Base-by-base conservation (phyloP, 2,329 filamentous ascomycete species). In the Aschersonia sp. region DNA sequence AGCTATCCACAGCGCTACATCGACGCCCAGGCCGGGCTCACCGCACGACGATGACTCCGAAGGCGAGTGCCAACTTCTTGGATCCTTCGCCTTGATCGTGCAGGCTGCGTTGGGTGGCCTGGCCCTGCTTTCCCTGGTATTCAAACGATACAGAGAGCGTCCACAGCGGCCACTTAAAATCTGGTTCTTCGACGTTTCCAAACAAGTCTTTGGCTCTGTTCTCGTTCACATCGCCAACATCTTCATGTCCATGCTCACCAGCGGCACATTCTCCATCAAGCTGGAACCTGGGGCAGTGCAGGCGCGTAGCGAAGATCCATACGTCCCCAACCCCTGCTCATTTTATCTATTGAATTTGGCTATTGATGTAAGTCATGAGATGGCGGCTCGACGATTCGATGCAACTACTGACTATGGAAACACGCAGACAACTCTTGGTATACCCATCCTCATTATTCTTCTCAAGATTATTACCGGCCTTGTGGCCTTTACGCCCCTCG, bases 181-280 rank as follows among this genome's bases (percentile, higher is more conserved):
- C 54, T 98, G 92, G 90, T 89, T 86, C 64, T 98, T 97, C 63
- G 92, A 98, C 61, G 92, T 82, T 30, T 94, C 87, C 33, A 98
- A 98, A 71, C 92, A 98, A 70, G 87, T 98, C 47, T 85, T 97
- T 58, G 92, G 92, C 29, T 94, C 88, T 32, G 82, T 88, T 43
- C 74, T 98, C 63, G 80, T 96, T 35, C 92, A 98, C 67, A 73
- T 90, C 43, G 86, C 89, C 55, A 98, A 98, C 61, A 75, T 98
- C 47, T 79, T 95, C 64, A 94, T 98, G 84, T 94, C 87, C 44
- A 87, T 97, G 85, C 75, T 98, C 55, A 94, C 87, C 1, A 90
- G 86, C 47, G 89, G 88, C 4, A 81, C 85, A 57, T 84, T 97
- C 57, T 78, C 78, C 48, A 75, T 87, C 33, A 76, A 77, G 56